Conservation (phyloP, 176 grass and related monocot genomes). For the Avena atlantica region DNA sequence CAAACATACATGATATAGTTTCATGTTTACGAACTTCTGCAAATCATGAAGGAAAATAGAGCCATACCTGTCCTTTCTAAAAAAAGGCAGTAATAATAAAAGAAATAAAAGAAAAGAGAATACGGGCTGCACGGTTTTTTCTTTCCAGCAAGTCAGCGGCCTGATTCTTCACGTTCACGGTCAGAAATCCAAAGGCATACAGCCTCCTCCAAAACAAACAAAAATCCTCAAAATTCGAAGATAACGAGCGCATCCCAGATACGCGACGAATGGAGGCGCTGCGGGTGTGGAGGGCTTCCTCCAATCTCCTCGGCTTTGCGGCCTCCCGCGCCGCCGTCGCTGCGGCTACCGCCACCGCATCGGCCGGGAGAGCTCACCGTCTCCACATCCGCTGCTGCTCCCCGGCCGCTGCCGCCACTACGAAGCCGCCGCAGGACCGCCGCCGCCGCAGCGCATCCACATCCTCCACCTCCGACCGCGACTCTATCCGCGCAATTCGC, state of each 20-base stretch:
- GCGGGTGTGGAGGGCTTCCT: slow-evolving; percentile 78
- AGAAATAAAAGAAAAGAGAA: background rate
- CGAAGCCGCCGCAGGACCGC: slow-evolving; percentile 56
- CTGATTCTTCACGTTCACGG: background rate
- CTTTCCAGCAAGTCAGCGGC: background rate
- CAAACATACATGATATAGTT: too few species aligned
- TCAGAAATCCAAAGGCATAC: background rate
- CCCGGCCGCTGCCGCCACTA: slow-evolving; percentile 41
- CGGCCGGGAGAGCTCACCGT: slow-evolving; percentile 26
- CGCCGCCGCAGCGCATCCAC: slow-evolving; percentile 63
- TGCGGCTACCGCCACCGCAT: background rate
- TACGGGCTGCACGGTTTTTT: background rate
- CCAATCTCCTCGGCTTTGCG: slow-evolving; percentile 61
- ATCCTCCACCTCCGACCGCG: slow-evolving; percentile 85
- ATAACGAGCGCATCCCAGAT: slow-evolving; percentile 20
- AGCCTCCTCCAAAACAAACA: background rate
- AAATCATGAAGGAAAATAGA: too few species aligned
- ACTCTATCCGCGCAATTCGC: slow-evolving; percentile 91
- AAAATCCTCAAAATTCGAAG: slow-evolving; percentile 31
- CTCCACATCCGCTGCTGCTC: slow-evolving; percentile 57
- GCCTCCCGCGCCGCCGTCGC: slow-evolving; percentile 43
- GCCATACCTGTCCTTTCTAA: too few species aligned
- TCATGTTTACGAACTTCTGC: too few species aligned
- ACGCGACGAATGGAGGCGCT: slow-evolving; percentile 62
- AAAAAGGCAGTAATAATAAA: too few species aligned